Evolutionary conservation across 1,284 basidiomycete genomes (phyloP), one percentile per base, ranked within the genome.

Genomic region (Anthracocystis panici-leucophaei): DNA sequence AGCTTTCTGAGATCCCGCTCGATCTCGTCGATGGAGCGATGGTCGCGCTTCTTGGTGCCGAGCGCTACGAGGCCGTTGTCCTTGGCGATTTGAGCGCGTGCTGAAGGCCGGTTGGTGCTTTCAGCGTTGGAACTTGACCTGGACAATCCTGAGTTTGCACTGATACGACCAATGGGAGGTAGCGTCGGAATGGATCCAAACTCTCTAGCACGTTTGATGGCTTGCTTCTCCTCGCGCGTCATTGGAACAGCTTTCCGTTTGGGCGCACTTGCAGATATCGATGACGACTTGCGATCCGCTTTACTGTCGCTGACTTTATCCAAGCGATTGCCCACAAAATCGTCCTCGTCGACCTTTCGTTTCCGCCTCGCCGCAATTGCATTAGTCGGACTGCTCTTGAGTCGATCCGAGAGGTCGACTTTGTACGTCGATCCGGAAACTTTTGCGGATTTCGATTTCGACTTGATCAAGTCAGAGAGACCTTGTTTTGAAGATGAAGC

Each of bases 191-290:
- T 38, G 8, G 60, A 49, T 40, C 75, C 78, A 38, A 77, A 75
- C 57, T 78, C 68, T 25, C 65, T 66, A 6, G 64, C 67, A 14
- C 64, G 55, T 35, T 65, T 68, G 45, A 66, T 71, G 2, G 65
- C 64, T 49, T 77, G 66, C 68, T 79, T 77, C 42, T 79, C 78
- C 51, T 79, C 78, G 20, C 78, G 54, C 12, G 78, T 79, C 65
- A 79, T 54, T 0, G 75, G 69, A 3, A 69, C 44, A 0, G 74
- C 40, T 29, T 65, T 69, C 29, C 46, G 50, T 33, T 62, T 65
- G 25, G 58, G 29, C 14, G 61, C 49, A 20, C 52, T 46, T n/a
- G 65, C 44, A 11, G 64, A 53, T 12, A 60, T 35, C 5, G 53
- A 57, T 9, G 50, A 46, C 8, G 56, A 49, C 21, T 25, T 44